Evolutionary conservation across 1,284 basidiomycete genomes (phyloP).

Genomic region (Irpex rosettiformis): DNA sequence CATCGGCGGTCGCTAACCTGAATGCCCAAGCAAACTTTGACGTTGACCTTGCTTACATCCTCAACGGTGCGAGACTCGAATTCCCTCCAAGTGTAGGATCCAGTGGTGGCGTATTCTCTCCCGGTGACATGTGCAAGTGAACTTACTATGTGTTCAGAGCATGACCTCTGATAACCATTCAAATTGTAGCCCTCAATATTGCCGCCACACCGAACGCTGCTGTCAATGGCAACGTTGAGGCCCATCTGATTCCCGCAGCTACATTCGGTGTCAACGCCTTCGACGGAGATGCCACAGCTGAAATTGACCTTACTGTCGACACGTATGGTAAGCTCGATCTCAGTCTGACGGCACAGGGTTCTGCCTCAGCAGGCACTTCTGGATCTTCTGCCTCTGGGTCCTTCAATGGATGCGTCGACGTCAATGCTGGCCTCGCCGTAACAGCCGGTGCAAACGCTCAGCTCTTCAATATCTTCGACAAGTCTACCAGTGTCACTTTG

Average conservation of each 20-base stretch:
- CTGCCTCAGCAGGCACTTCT: neutral
- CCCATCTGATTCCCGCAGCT: slow-evolving; percentile 45
- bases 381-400: neutral
- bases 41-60: slow-evolving; percentile 32
- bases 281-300: slow-evolving; percentile 27
- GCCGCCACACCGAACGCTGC: slow-evolving; percentile 36
- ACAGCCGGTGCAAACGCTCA: slow-evolving; percentile 11
- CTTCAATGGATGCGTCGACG: slow-evolving; percentile 26
- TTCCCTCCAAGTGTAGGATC: slow-evolving; percentile 36
- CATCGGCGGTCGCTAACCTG: slow-evolving; percentile 24
- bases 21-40: slow-evolving; percentile 35
- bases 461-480: neutral
- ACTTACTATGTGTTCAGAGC: neutral
- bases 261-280: slow-evolving; percentile 36
- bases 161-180: neutral
- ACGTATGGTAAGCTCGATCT: slow-evolving; percentile 34
- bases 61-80: slow-evolving; percentile 36
- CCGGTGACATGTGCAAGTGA: slow-evolving; percentile 34
- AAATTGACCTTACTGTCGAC: slow-evolving; percentile 41
- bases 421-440: slow-evolving; percentile 23
- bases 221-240: slow-evolving; percentile 37
- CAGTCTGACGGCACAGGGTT: slow-evolving; percentile 8
- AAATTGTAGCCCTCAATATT: slow-evolving; percentile 35
- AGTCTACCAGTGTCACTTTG: neutral
- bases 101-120: slow-evolving; percentile 19